Conservation (phyloP, 1,139 yeast species). For the Hansenula lynferdii region DNA sequence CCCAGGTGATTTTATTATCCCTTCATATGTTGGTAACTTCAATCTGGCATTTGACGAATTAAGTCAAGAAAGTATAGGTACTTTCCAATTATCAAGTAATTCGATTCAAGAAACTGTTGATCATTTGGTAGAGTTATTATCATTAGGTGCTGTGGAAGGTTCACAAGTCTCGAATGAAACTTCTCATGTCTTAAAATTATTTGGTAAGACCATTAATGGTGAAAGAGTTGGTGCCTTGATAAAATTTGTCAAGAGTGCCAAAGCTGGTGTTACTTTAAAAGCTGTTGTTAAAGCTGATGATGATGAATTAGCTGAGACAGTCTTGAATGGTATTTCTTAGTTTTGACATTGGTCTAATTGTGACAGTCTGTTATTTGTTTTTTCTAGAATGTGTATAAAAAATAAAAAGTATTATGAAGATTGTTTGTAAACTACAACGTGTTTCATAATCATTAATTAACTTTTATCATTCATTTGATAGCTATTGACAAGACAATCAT, state of each 20-base stretch:
- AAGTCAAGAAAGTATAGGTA: slow-evolving; percentile 50
- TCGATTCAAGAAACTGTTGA: slow-evolving; percentile 46
- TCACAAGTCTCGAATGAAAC: slow-evolving; percentile 62
- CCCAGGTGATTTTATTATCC: slow-evolving; percentile 80
- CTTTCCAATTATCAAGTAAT: slow-evolving; percentile 47
- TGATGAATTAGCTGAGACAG: slow-evolving; percentile 40
- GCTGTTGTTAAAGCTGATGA: slow-evolving; percentile 66
- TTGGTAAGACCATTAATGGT: slow-evolving; percentile 77
- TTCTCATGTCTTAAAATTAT: slow-evolving; percentile 70
- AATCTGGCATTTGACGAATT: slow-evolving; percentile 72
- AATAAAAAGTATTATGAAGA: too few species aligned
- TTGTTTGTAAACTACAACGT: too few species aligned
- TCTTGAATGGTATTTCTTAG: slow-evolving; percentile 35
- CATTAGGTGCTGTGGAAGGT: slow-evolving; percentile 77
- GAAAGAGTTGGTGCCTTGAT: slow-evolving; percentile 64
- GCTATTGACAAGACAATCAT: too few species aligned
- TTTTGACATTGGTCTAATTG: too few species aligned
- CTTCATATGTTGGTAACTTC: slow-evolving; percentile 77
- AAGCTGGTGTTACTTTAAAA: slow-evolving; percentile 75
- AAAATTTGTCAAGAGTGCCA: slow-evolving; percentile 68
- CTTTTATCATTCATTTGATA: too few species aligned
- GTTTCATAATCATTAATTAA: too few species aligned
- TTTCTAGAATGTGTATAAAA: too few species aligned
- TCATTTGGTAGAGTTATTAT: slow-evolving; percentile 35
- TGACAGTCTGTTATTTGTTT: not conserved